phyloP scores from a whole-genome alignment of 345 rosid species.

The Eucalyptus fibrosa region DNA sequence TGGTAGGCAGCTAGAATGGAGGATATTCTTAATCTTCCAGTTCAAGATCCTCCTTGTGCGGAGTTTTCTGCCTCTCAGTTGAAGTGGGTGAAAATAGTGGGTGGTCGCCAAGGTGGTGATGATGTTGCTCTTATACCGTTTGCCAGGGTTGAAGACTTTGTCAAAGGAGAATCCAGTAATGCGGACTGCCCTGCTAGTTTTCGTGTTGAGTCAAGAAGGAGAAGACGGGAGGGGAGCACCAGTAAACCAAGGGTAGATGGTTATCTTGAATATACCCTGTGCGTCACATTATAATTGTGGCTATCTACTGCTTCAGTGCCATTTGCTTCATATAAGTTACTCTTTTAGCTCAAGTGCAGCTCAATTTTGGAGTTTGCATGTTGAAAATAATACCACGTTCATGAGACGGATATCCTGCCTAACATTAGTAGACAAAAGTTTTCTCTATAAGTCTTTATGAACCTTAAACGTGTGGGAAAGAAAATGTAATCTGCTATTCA shows the following conservation, averaged over 20 bases:
- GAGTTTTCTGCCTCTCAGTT: conserved; percentile 38
- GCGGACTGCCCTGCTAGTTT: conserved; percentile 46
- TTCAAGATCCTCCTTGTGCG: conserved; percentile 39
- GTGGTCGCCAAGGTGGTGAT: conserved; percentile 48
- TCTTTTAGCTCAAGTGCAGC: neutral
- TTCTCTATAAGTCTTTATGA: neutral
- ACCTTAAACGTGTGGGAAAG: neutral
- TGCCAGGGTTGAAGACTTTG: conserved; percentile 43
- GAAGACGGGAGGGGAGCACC: conserved; percentile 38
- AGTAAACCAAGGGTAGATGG: conserved; percentile 53
- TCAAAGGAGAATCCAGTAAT: conserved; percentile 43
- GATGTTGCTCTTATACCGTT: conserved; percentile 41
- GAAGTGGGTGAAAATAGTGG: conserved; percentile 38
- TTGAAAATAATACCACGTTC: neutral
- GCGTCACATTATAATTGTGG: neutral
- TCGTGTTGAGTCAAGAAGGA: conserved; percentile 47
- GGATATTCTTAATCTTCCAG: conserved; percentile 38
- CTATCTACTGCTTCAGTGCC: neutral
- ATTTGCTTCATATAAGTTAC: neutral
- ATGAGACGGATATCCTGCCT: neutral
- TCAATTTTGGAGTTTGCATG: neutral
- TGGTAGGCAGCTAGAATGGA: conserved; percentile 44
- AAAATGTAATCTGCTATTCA: neutral
- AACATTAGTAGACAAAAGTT: neutral
- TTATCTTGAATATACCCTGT: conserved; percentile 49